Evolutionary conservation across 2,329 filamentous ascomycete genomes (phyloP).

Genomic region (Cladosporium sp.): DNA sequence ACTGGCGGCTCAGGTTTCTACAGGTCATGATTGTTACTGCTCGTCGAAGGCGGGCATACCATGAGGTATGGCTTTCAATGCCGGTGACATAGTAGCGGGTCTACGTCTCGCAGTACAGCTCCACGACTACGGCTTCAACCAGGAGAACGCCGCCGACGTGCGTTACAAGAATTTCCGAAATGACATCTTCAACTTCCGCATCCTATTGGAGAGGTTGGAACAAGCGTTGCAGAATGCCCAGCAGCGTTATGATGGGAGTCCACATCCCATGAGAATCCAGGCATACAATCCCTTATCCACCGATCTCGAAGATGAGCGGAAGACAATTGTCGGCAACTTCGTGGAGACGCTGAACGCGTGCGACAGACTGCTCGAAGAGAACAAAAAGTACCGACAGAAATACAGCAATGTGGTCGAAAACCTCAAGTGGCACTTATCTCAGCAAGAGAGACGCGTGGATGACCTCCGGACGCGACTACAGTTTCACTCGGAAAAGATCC

Average conservation of each 20-base stretch:
- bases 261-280: not conserved
- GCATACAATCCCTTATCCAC: not conserved
- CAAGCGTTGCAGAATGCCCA: constrained; percentile 22
- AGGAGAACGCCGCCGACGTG: constrained; percentile 25
- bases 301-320: not conserved
- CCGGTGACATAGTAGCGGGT: constrained; percentile 23
- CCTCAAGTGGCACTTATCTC: constrained; percentile 19
- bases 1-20: not conserved
- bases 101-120: constrained; percentile 24
- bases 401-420: constrained; percentile 25
- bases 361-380: constrained; percentile 25
- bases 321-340: not conserved
- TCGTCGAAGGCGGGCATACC: not conserved
- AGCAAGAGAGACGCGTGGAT: constrained; percentile 23
- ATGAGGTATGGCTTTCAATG: constrained; percentile 17
- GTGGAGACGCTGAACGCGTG: constrained; percentile 21
- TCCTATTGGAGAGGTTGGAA: constrained; percentile 23
- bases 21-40: not conserved
- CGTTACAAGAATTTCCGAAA: constrained; percentile 27
- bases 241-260: not conserved
- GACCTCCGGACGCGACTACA: constrained; percentile 26
- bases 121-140: constrained; percentile 25
- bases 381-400: constrained; percentile 23
- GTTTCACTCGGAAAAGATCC: constrained; percentile 23
- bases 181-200: constrained; percentile 26